Percentiles rank a stretch among this genome's conserved stretches.
Conservation (phyloP, 306 rosid genomes). For the Corylus heterophylla region DNA sequence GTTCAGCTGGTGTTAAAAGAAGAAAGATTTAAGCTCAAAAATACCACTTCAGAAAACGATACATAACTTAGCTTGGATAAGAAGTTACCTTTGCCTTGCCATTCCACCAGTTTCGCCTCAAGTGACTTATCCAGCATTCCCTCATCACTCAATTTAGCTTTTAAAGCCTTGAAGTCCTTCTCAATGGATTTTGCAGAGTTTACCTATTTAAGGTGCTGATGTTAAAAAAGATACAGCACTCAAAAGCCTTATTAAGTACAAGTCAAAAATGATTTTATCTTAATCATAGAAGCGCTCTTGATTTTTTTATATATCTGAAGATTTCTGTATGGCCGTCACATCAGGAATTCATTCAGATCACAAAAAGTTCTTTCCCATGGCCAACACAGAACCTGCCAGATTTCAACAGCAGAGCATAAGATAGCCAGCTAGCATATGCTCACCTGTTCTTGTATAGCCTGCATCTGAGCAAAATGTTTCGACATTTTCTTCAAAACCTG, state of each 20-base stretch:
- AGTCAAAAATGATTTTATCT: neutral
- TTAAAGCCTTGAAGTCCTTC: constrained; percentile 67
- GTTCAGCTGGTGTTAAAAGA: constrained; percentile 48
- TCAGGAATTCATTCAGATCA: neutral
- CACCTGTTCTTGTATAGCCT: constrained; percentile 83
- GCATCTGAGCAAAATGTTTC: constrained; percentile 71
- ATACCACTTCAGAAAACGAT: constrained; percentile 9
- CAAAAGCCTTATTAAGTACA: constrained; percentile 10
- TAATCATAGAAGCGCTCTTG: neutral
- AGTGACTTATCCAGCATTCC: constrained; percentile 73
- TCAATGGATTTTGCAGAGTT: constrained; percentile 72
- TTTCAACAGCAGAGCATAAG: constrained; percentile 19
- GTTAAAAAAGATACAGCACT: neutral
- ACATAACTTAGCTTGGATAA: constrained; percentile 23
- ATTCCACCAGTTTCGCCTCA: constrained; percentile 67
- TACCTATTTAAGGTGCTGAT: constrained; percentile 46
- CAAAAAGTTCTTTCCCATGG: constrained; percentile 2
- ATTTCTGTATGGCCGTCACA: constrained; percentile 13
- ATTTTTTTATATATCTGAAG: constrained; percentile 16
- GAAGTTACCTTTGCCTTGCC: constrained; percentile 62
- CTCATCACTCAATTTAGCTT: constrained; percentile 68
- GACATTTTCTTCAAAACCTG: constrained; percentile 77
- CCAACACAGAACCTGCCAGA: neutral
- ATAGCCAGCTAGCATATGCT: constrained; percentile 6
- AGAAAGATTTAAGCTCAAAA: constrained; percentile 14